A percentile compares a stretch with the other conserved stretches of the same genome.
Conservation (phyloP, 2,329 filamentous ascomycete species). For the Paramyrothecium roridum region DNA sequence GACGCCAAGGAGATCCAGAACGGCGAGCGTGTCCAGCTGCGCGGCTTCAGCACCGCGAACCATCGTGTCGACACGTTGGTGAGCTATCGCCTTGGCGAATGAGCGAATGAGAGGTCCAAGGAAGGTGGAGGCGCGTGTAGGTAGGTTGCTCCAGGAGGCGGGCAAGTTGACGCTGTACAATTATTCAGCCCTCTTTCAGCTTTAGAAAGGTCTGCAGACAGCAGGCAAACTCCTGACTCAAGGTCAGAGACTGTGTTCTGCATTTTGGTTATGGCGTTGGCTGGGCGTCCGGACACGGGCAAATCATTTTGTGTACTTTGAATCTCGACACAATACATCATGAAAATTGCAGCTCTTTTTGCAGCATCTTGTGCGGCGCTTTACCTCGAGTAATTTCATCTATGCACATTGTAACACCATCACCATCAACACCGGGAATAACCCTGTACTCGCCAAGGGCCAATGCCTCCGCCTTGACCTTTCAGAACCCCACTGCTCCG, state of each 20-base stretch:
- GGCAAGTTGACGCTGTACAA: no score
- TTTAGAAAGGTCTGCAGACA: no score
- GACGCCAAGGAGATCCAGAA: conserved; percentile 96
- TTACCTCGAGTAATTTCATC: no score
- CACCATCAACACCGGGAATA: no score
- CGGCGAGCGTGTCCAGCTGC: conserved; percentile 90
- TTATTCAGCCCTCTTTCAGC: no score
- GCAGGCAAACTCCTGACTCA: no score
- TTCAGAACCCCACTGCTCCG: not conserved
- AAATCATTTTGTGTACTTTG: no score
- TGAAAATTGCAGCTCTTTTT: no score
- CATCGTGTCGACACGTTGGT: conserved; percentile 94
- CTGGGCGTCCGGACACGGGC: not conserved
- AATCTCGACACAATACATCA: no score
- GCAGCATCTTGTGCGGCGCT: no score
- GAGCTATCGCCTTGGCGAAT: conserved; percentile 70
- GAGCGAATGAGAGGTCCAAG: conserved; percentile 1
- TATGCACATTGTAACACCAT: no score
- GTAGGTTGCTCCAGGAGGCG: not conserved
- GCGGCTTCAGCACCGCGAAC: conserved; percentile 93
- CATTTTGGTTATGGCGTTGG: not conserved
- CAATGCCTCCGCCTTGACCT: not conserved
- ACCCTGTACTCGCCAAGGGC: no score
- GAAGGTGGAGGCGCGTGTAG: not conserved
- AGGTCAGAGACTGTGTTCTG: not conserved